phyloP scores from a whole-genome alignment of 768 basidiomycete genomes.

The Tulasnella sp. region DNA sequence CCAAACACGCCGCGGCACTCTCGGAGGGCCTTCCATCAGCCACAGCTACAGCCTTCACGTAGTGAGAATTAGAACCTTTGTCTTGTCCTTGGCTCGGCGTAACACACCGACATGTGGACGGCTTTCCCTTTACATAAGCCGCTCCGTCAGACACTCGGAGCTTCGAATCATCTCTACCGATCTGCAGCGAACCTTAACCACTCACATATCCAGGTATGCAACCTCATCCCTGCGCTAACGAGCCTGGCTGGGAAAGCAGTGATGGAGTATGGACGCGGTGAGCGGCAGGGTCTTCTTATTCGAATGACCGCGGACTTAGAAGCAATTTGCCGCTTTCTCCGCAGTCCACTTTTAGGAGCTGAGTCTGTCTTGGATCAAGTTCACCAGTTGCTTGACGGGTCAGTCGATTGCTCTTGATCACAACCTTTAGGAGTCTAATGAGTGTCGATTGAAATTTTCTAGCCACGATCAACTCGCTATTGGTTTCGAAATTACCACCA shows the following conservation, averaged over 20 bases:
- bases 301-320: neutral
- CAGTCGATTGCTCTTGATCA: neutral
- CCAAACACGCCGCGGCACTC: neutral
- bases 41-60: neutral
- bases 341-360: slow-evolving; percentile 18
- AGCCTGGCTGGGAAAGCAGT: slow-evolving; percentile 18
- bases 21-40: neutral
- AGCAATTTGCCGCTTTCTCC: neutral
- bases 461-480: slow-evolving; percentile 29
- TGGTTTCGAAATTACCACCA: slow-evolving; percentile 21
- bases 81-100: neutral
- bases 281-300: neutral
- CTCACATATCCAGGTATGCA: neutral
- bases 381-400: slow-evolving; percentile 23
- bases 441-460: neutral
- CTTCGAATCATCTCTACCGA: neutral
- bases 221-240: slow-evolving; percentile 12
- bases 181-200: neutral
- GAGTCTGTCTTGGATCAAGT: slow-evolving; percentile 27
- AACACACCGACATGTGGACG: neutral
- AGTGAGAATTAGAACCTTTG: neutral
- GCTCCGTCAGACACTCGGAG: neutral
- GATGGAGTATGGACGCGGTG: slow-evolving; percentile 22
- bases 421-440: neutral
- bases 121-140: neutral